These are phyloP conservation scores for Garcia nutans DNA, from an alignment of 345 rosid genomes.

Conservation along the genomic window DNA sequence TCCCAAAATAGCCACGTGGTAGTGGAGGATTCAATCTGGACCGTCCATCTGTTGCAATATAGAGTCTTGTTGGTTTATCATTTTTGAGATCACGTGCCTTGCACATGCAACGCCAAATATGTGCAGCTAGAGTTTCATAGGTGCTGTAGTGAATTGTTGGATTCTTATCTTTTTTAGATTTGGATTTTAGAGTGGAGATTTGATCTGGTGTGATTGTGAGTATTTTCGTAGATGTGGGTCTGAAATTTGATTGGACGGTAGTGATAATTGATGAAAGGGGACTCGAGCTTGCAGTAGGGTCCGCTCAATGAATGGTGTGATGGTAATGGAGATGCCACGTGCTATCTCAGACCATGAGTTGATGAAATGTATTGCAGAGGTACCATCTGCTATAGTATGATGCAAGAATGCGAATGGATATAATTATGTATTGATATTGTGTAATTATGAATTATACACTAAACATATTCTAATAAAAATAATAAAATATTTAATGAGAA, in stretches of 20 bases:
- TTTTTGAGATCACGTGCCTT: slow-evolving; percentile 23
- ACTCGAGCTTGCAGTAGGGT: slow-evolving; percentile 8
- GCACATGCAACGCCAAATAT: slow-evolving; percentile 35
- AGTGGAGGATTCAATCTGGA: slow-evolving; percentile 41
- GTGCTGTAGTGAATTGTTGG: slow-evolving; percentile 7
- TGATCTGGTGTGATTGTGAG: slow-evolving; percentile 22
- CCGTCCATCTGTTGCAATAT: slow-evolving; percentile 35
- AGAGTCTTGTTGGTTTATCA: slow-evolving; percentile 24
- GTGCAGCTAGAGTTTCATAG: slow-evolving; percentile 21
- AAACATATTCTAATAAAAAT: no score
- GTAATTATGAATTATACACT: no score
- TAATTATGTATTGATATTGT: no score
- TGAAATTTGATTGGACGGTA: background rate
- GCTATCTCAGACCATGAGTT: slow-evolving; percentile 31
- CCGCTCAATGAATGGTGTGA: slow-evolving; percentile 20
- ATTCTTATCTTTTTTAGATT: background rate
- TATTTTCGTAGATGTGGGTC: background rate
- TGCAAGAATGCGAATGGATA: no score
- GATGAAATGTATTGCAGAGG: slow-evolving; percentile 14
- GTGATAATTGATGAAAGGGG: slow-evolving; percentile 25
- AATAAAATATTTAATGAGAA: no score
- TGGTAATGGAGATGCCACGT: slow-evolving; percentile 15
- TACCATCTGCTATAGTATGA: slow-evolving; percentile 30
- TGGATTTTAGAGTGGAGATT: slow-evolving; percentile 22
- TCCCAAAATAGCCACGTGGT: slow-evolving; percentile 45